These are phyloP conservation scores for Phytophthora cryptogea DNA, from an alignment of 352 stramenopile species.

Conservation along the genomic window DNA sequence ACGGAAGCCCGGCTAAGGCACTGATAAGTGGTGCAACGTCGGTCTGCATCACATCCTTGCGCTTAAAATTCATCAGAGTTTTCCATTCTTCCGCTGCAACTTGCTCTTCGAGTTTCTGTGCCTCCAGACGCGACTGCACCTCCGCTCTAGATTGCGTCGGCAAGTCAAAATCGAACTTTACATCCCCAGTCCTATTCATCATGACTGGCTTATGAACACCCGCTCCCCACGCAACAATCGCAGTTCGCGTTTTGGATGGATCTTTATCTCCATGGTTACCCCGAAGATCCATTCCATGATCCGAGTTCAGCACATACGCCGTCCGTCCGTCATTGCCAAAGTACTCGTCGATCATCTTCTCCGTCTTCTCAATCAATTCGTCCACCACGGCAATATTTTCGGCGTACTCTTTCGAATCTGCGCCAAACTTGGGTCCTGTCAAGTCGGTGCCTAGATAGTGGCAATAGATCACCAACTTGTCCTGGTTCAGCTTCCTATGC, in stretches of 20 bases:
- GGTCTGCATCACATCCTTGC: slow-evolving; percentile 84
- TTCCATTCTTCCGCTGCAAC: slow-evolving; percentile 48
- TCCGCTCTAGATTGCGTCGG: slow-evolving; percentile 64
- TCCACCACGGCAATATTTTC: slow-evolving; percentile 84
- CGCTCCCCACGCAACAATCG: slow-evolving; percentile 78
- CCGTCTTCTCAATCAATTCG: slow-evolving; percentile 66
- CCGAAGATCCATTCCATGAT: slow-evolving; percentile 86
- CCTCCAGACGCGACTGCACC: slow-evolving; percentile 47
- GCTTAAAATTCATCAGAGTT: slow-evolving; percentile 45
- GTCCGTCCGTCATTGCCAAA: slow-evolving; percentile 68
- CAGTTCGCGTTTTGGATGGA: slow-evolving; percentile 76
- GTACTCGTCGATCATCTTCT: slow-evolving; percentile 63
- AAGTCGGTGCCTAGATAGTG: slow-evolving; percentile 85
- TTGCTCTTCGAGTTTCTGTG: slow-evolving; percentile 49
- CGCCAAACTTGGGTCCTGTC: slow-evolving; percentile 77
- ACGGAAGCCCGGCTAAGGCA: slow-evolving; percentile 65
- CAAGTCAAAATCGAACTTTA: slow-evolving; percentile 59
- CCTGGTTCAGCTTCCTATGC: slow-evolving; percentile 43
- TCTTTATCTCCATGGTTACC: slow-evolving; percentile 76
- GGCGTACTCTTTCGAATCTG: slow-evolving; percentile 70
- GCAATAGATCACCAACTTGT: slow-evolving; percentile 78
- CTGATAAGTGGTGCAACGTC: slow-evolving; percentile 76
- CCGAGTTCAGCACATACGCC: slow-evolving; percentile 76
- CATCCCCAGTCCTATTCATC: background rate
- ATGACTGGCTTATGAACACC: slow-evolving; percentile 46